These are phyloP conservation scores for Isoetes taiwanensis DNA, from an alignment of 75 land plant species.

Conservation along the genomic window DNA sequence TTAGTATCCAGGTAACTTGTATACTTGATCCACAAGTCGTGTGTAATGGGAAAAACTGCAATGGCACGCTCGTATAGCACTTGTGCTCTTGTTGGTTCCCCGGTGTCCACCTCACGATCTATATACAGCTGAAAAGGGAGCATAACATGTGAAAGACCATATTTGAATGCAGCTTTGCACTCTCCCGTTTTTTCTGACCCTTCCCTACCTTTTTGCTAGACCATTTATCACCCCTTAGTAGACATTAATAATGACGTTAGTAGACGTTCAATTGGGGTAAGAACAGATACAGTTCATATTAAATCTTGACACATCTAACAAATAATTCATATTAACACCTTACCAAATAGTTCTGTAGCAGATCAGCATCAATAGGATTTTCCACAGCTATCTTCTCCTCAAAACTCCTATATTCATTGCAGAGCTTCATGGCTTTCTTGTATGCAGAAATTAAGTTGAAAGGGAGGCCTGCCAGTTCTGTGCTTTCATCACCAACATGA, in stretches of 20 bases:
- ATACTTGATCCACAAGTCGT: conserved; percentile 82
- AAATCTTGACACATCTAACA: too few species aligned
- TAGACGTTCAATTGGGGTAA: too few species aligned
- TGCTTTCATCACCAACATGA: conserved; percentile 24
- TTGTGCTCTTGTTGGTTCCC: conserved; percentile 84
- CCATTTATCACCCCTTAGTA: too few species aligned
- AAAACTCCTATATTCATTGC: conserved; percentile 36
- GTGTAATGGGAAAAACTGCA: conserved; percentile 62
- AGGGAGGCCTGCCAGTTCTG: conserved; percentile 42
- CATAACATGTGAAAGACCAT: too few species aligned
- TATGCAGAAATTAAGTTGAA: conserved; percentile 47
- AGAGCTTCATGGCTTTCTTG: conserved; percentile 60
- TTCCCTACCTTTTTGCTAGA: too few species aligned
- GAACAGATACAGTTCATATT: too few species aligned
- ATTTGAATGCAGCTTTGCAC: too few species aligned
- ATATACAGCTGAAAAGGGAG: conserved; percentile 81
- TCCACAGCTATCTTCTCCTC: conserved; percentile 47
- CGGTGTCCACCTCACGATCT: conserved; percentile 63
- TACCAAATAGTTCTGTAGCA: conserved; percentile 73
- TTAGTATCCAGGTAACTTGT: conserved; percentile 62
- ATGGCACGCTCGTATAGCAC: conserved; percentile 91
- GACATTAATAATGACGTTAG: too few species aligned
- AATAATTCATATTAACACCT: not conserved
- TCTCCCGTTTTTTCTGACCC: too few species aligned
- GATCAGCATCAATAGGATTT: conserved; percentile 47